These are phyloP conservation scores for Kwoniella sp. DNA, from an alignment of 768 basidiomycete genomes.

Conservation along the genomic window DNA sequence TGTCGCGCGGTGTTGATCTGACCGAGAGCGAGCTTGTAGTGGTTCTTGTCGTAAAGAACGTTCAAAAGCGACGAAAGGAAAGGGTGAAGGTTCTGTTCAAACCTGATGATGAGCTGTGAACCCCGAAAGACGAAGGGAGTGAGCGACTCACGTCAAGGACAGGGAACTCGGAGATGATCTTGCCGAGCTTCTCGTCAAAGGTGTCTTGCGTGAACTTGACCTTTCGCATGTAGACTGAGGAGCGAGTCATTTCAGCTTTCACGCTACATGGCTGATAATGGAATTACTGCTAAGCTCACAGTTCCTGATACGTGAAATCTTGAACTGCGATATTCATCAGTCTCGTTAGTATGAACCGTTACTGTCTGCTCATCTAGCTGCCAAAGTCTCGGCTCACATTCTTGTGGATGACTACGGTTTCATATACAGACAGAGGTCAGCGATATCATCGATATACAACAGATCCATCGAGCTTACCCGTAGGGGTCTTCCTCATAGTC, in stretches of 20 bases:
- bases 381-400: slow-evolving; percentile 60
- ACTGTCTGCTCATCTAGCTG: neutral
- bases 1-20: slow-evolving; percentile 94
- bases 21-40: slow-evolving; percentile 97
- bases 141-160: slow-evolving; percentile 80
- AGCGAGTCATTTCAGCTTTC: slow-evolving; percentile 19
- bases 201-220: slow-evolving; percentile 98
- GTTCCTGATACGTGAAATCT: slow-evolving; percentile 96
- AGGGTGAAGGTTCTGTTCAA: slow-evolving; percentile 79
- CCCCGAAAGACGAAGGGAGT: neutral
- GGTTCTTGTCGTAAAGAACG: slow-evolving; percentile 99
- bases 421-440: slow-evolving; percentile 10
- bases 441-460: neutral
- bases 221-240: slow-evolving; percentile 84
- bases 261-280: neutral
- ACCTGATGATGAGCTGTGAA: neutral
- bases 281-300: slow-evolving; percentile 29
- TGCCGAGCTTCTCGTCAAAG: slow-evolving; percentile 92
- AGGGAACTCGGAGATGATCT: slow-evolving; percentile 93
- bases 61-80: slow-evolving; percentile 95
- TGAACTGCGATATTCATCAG: slow-evolving; percentile 62
- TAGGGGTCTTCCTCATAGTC: slow-evolving; percentile 96
- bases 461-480: slow-evolving; percentile 51
- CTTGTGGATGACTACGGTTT: slow-evolving; percentile 79
- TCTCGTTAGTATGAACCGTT: neutral